Base-by-base conservation (phyloP, 306 rosid species). In the Dalbergia oliveri region DNA sequence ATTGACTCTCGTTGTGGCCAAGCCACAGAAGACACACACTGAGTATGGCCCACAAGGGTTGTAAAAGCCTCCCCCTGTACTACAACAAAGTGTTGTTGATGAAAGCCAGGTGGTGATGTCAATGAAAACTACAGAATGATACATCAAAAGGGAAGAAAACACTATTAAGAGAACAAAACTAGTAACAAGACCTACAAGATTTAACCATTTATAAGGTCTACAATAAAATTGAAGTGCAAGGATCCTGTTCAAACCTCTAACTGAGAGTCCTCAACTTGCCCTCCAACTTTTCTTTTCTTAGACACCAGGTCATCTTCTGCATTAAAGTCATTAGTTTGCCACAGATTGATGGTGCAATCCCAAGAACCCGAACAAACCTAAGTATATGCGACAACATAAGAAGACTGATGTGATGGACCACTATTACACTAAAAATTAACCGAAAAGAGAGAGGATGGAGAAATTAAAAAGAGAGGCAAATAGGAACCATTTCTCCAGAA, bases 351-450 rank as follows among this genome's bases (percentile, higher is more conserved):
- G 37, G 87, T 89, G 80, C 84, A 87, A 89, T 95, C 99, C 98
- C 99, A 93, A 77, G 98, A 91, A 84, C 97, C 97, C 41, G 99
- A 95, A 82, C 99, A 95, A 61, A 95, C 84, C 98, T 95, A 84
- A 59, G 58, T 26, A 84, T 8, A 80, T 66, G 67, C 16, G 78
- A 83, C 12, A 53, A 26, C 44, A 74, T 21, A 66, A 68, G 67
- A 21, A 78, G 43, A 56, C 44, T 61, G 34, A 67, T 71, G 81
- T 75, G 51, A 83, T 53, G 43, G 61, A 85, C 69, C 31, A 72
- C 21, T 11, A 39, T 45, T 15, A 73, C 47, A 67, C 26, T 63
- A 81, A 5, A 73, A 13, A 76, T 64, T 15, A 54, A 69, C 12
- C 58, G 53, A 31, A 11, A 18, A 84, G 71, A 75, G 21, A 69